A percentile compares a stretch with the other conserved stretches of the same genome.
These are phyloP conservation scores for Amoebophrya sp. DNA, from an alignment of 169 alveolate genomes.

Conservation along the genomic window DNA sequence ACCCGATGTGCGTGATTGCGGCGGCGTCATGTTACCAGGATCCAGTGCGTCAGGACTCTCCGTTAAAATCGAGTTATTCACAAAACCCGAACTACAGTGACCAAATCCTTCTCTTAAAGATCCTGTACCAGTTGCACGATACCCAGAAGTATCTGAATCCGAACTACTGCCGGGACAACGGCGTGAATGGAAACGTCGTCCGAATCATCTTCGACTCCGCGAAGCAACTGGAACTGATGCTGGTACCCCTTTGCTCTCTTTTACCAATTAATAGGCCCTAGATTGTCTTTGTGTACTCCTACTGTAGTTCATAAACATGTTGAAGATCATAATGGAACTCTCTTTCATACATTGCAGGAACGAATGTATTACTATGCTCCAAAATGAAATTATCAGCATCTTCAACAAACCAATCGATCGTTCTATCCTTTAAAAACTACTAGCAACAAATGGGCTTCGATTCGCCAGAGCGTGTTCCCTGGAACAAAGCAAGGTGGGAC, in stretches of 20 bases:
- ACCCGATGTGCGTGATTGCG: background rate
- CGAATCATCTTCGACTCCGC: background rate
- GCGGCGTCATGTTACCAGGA: conserved; percentile 15
- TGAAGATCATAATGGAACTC: too few species aligned
- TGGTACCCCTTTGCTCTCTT: too few species aligned
- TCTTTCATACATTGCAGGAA: too few species aligned
- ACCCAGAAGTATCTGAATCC: background rate
- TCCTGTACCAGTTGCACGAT: conserved; percentile 14
- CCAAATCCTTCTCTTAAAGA: background rate
- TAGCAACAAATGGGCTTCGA: conserved; percentile 24
- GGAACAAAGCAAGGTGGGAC: background rate
- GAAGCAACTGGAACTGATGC: background rate
- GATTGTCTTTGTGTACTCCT: too few species aligned
- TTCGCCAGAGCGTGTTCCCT: background rate
- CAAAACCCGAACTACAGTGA: background rate
- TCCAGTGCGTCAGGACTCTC: background rate
- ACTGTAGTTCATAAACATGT: too few species aligned
- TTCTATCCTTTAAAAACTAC: too few species aligned
- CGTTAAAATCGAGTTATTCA: background rate
- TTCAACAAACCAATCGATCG: too few species aligned
- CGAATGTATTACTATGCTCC: too few species aligned
- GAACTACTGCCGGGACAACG: background rate
- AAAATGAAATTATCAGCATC: too few species aligned
- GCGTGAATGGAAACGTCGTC: conserved; percentile 18
- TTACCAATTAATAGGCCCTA: too few species aligned